Evolutionary conservation across 2,329 filamentous ascomycete genomes (phyloP).

Genomic region (Biscogniauxia mediterranea): DNA sequence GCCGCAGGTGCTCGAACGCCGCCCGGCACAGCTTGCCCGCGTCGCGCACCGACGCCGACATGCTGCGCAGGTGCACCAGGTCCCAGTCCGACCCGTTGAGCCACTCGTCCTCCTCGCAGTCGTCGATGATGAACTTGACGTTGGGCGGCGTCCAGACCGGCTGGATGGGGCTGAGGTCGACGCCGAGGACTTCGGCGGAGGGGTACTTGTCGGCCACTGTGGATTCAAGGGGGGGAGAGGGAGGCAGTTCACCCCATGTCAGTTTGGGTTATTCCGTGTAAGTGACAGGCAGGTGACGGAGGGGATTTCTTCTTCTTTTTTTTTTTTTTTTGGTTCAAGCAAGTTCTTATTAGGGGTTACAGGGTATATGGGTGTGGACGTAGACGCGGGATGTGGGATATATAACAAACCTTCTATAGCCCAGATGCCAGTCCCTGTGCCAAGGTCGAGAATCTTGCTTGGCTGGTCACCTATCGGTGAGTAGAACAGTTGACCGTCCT

Average conservation of each 20-base stretch:
- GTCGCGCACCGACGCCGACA: slow-evolving; percentile 51
- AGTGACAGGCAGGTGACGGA: no score
- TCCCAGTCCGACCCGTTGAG: slow-evolving; percentile 45
- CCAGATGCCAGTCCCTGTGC: slow-evolving; percentile 49
- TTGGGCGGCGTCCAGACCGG: slow-evolving; percentile 44
- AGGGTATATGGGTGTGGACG: slow-evolving; percentile 61
- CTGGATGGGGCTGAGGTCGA: slow-evolving; percentile 26
- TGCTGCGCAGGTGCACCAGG: slow-evolving; percentile 50
- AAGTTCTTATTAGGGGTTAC: slow-evolving; percentile 49
- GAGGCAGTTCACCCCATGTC: slow-evolving; percentile 4
- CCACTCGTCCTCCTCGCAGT: slow-evolving; percentile 52
- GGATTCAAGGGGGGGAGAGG: not conserved
- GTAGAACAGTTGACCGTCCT: slow-evolving; percentile 14
- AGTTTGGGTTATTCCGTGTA: not conserved
- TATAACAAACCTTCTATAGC: slow-evolving; percentile 45
- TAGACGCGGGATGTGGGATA: slow-evolving; percentile 23
- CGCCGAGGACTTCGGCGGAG: slow-evolving; percentile 20
- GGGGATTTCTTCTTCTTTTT: no score
- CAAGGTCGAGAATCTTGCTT: slow-evolving; percentile 26
- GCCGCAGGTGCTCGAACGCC: slow-evolving; percentile 38
- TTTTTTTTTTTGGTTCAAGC: not conserved
- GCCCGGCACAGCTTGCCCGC: slow-evolving; percentile 45
- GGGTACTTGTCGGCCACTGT: slow-evolving; percentile 17
- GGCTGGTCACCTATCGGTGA: slow-evolving; percentile 19
- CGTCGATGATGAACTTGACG: slow-evolving; percentile 52